A percentile compares a stretch with the other conserved stretches of the same genome.
phyloP scores from a whole-genome alignment of 805 yeast species.

The Schwanniomyces yamadae region DNA sequence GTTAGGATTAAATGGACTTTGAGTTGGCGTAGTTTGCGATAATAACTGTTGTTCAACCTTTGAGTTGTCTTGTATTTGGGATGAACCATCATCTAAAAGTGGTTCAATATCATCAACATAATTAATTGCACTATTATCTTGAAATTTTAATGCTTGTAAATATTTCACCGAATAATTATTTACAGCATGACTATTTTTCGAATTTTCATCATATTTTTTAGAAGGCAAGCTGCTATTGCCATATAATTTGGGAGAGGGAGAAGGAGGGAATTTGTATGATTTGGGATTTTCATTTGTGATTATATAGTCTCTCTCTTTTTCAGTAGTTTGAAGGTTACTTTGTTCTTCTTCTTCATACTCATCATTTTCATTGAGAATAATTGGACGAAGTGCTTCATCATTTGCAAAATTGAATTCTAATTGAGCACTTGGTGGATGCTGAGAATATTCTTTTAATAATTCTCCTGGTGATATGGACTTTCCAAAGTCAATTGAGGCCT shows the following conservation, averaged over 20 bases:
- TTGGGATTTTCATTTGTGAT: constrained; percentile 47
- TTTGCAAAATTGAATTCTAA: constrained; percentile 13
- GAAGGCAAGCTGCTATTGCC: neutral
- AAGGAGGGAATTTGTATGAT: constrained; percentile 58
- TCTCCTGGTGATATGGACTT: constrained; percentile 37
- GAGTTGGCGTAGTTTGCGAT: constrained; percentile 1
- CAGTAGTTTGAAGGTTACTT: constrained; percentile 6
- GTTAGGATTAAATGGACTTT: neutral
- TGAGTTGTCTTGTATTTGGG: constrained; percentile 1
- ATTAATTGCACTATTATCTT: neutral
- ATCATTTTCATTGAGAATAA: constrained; percentile 28
- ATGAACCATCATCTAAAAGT: constrained; percentile 16
- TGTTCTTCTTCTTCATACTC: constrained; percentile 17
- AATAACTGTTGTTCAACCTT: neutral
- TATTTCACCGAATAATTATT: constrained; percentile 43
- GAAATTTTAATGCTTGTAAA: constrained; percentile 28
- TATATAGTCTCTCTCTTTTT: constrained; percentile 39
- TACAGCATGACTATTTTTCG: constrained; percentile 2
- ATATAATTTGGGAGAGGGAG: constrained; percentile 26
- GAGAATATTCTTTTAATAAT: constrained; percentile 20
- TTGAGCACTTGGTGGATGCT: constrained; percentile 6
- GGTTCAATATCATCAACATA: constrained; percentile 40
- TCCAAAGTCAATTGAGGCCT: constrained; percentile 20
- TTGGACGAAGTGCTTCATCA: constrained; percentile 20
- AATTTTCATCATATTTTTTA: neutral